These are phyloP conservation scores for Inga laurina DNA, from an alignment of 306 rosid genomes.

Conservation along the genomic window DNA sequence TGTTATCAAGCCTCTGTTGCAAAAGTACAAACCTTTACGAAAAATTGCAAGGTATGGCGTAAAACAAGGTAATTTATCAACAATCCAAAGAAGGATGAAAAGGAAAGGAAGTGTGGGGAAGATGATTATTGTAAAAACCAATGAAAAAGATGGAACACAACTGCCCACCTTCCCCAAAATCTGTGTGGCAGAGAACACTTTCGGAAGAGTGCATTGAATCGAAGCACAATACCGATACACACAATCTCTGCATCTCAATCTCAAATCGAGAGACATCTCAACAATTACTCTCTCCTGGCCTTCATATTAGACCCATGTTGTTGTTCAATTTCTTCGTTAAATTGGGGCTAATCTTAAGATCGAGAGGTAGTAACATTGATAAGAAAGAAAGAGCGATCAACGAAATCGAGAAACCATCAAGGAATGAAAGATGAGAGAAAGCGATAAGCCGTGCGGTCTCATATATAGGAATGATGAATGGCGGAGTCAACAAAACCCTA, in stretches of 20 bases:
- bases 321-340: too few relatives aligned
- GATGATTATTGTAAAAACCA: constrained; percentile 74
- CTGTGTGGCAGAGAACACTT: constrained; percentile 67
- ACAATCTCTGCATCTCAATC: constrained; percentile 58
- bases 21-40: too few relatives aligned
- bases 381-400: background rate
- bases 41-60: background rate
- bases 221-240: constrained; percentile 79
- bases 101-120: constrained; percentile 42
- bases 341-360: too few relatives aligned
- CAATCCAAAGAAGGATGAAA: too few relatives aligned
- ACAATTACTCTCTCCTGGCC: too few relatives aligned
- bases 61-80: too few relatives aligned
- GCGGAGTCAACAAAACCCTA: background rate
- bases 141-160: constrained; percentile 48
- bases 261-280: background rate
- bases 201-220: constrained; percentile 63
- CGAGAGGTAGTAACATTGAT: background rate
- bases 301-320: background rate
- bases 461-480: background rate
- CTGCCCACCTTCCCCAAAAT: constrained; percentile 75
- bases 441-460: background rate
- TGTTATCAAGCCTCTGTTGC: too few relatives aligned
- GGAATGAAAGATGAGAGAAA: background rate
- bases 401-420: background rate